Evolutionary conservation across 495 filamentous ascomycete species (phyloP), one percentile per base, ranked within the genome.

Genomic region (Podospora pseudopauciseta): DNA sequence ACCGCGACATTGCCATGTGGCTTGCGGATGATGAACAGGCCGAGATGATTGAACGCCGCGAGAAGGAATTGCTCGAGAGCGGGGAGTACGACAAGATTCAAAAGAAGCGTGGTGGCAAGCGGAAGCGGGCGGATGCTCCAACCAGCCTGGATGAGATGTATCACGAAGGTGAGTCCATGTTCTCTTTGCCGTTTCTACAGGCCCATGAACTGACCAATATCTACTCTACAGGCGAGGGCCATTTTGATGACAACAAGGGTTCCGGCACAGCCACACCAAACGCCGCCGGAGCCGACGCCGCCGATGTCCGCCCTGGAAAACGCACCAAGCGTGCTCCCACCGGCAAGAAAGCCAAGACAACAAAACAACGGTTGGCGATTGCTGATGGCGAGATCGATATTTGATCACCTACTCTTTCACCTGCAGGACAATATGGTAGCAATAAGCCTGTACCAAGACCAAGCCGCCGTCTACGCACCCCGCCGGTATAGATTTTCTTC

Each of bases 1-100:
- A 93, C 68, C 96, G 96, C 80, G 94, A 97, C 74, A 96, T 97
- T 76, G 93, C 93, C 55, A 88, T 97, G 87, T 97, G 94, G 94
- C 87, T 97, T 64, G 94, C 93, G 15, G 94, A 97, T 74, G 94
- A 97, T 70, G 93, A 97, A 62, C 91, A 97, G 78, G 94, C 92
- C 11, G 93, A 92, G 73, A 82, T 93, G 70, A 92, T 97, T 70
- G 94, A 97, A 78, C 85, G 88, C 70, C 92, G 92, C 74, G 93
- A 96, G 80, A 89, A 89, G 69, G 93, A 97, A 80, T 82, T 93
- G 4, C 81, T 91, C 5, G 86, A 86, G 70, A 85, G 79, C 65
- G 82, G 81, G 30, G 85, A 88, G 78, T 80, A 83, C 55, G 85
- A 86, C 68, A 90, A 88, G 77, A 81, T 86, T 56, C 91, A 89